phyloP scores from a whole-genome alignment of 2,329 filamentous ascomycete species.

The Microcera coccophila region DNA sequence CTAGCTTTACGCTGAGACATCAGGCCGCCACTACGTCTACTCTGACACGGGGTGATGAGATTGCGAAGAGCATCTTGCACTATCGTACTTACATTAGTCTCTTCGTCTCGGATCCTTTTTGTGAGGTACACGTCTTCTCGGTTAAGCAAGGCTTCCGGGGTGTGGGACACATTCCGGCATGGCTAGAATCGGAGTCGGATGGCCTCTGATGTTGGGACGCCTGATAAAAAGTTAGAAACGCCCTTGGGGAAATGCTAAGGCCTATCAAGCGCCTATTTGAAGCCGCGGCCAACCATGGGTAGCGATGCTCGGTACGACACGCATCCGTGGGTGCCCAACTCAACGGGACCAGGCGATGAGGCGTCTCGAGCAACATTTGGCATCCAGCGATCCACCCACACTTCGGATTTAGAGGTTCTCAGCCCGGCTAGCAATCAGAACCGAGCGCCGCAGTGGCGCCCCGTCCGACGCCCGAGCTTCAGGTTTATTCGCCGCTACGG shows the following conservation, averaged over 20 bases:
- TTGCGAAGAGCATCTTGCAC: too few relatives aligned
- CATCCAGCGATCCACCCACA: background rate
- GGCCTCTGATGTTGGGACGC: too few relatives aligned
- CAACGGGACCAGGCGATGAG: background rate
- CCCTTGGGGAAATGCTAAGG: too few relatives aligned
- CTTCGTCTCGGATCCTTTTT: too few relatives aligned
- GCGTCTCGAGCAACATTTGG: background rate
- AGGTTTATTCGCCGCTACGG: too few relatives aligned
- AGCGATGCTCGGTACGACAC: background rate
- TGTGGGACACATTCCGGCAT: slow-evolving; percentile 18
- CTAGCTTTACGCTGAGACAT: too few relatives aligned
- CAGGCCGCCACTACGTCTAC: too few relatives aligned
- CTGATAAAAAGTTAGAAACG: too few relatives aligned
- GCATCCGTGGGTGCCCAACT: background rate
- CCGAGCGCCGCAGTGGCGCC: background rate
- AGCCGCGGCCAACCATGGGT: background rate
- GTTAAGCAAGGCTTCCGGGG: too few relatives aligned
- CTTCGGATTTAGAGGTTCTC: background rate
- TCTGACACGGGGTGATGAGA: too few relatives aligned
- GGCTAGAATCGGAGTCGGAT: slow-evolving; percentile 17
- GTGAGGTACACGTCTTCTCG: too few relatives aligned
- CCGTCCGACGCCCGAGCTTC: background rate
- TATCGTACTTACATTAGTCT: too few relatives aligned
- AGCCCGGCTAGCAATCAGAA: background rate
- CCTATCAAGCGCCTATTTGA: background rate